Evolutionary conservation across 805 yeast species (phyloP), one percentile per base, ranked within the genome.

Genomic region (Candida nonsorbophila): DNA sequence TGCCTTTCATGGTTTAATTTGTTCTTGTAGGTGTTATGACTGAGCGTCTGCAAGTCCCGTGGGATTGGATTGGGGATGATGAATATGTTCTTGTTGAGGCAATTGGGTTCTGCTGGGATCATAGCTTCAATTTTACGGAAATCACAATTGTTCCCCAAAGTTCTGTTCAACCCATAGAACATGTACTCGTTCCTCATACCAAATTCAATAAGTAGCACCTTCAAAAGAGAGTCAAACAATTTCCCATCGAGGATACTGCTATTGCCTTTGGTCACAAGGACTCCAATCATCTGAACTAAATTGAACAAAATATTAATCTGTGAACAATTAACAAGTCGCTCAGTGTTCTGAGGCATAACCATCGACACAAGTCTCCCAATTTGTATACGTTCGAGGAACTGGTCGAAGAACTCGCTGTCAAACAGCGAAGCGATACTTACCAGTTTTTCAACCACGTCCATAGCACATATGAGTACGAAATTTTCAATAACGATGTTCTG

Each of bases 371-470:
- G 41, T 7, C 51, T 21, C 14, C 17, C 17, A 7, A 38, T n/a
- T 1, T n/a, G n/a, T n/a, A n/a, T n/a, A n/a, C n/a, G n/a, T n/a
- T n/a, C n/a, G n/a, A n/a, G n/a, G n/a, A n/a, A n/a, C n/a, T n/a
- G n/a, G n/a, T n/a, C n/a, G n/a, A n/a, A n/a, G n/a, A n/a, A n/a
- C n/a, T 28, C 34, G 8, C 36, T 25, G 5, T 49, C 64, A 33
- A 41, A 44, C 27, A 45, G 41, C 1, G 62, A 36, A 7, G 59
- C 32, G 8, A 51, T 34, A 1, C 44, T 47, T 9, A 62, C 43
- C 11, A 75, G 48, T 0, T 60, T 54, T 40, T 79, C 86, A 13
- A 80, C 40, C 3, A 76, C 53, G 43, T 81, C 87, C 50, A 74
- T 61, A 2, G 74, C 55, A 45, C 68, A 72, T 0, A 69, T 49